Evolutionary conservation across 257 asterid species (phyloP), one percentile per base, ranked within the genome.

Genomic region (Fraxinus cuspidata): DNA sequence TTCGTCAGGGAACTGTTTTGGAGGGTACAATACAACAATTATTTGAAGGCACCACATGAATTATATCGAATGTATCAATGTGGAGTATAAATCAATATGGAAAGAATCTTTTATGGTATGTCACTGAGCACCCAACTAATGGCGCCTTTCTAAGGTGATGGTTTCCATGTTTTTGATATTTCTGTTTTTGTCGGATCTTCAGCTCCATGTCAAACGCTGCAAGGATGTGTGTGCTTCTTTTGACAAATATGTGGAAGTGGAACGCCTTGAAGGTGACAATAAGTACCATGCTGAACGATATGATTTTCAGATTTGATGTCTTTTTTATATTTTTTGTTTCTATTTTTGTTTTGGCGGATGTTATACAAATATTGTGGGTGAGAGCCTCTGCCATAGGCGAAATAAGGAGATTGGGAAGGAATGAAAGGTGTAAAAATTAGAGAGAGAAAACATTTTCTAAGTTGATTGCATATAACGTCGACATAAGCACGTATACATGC

Each of bases 1-100:
- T 82, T 77, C 73, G 25, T 72, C 86, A 91, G 97, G 90, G 96
- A 77, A 92, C 97, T 66, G 96, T 88, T 68, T 94, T 92, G 53
- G 97, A 92, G 84, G 97, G 97, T 78, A 89, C 96, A 29, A 92
- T 92, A 82, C 94, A 92, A 79, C 85, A 88, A 77, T 88, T 92
- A 82, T 90, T 92, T 83, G 97, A 92, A 84, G 97, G 82, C 96
- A 92, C 79, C 94, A 90, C 80, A 90, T 92, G 96, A 92, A 90
- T 82, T 92, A 92, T 76, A 89, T 92, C 28, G 96, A 90, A 86
- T 92, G 97, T 70, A 89, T 92, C 35, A 89, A 89, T 77, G 93
- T 92, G 75, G 97, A 92, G 72, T 92, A 88, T 85, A 91, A 92
- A 76, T 92, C 97, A 28, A 89, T 95, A 44, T 89, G 97, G 82